A percentile compares a stretch with the other conserved stretches of the same genome.
Conservation (phyloP, 768 basidiomycete genomes). For the Hygrophorus pudorinus region DNA sequence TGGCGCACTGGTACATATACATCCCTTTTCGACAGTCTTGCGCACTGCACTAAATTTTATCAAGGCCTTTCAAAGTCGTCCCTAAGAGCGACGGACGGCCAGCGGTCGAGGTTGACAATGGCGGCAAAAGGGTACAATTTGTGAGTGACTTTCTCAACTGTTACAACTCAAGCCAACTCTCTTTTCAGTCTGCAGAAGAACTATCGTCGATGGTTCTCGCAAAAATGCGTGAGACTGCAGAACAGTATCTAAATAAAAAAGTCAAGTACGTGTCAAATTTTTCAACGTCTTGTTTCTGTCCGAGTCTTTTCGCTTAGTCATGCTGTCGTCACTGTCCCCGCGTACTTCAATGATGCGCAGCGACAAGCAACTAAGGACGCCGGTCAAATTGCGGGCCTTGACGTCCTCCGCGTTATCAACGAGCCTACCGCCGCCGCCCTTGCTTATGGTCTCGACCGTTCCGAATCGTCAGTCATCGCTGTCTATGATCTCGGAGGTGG, state of each 20-base stretch:
- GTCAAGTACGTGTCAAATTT: conserved; percentile 64
- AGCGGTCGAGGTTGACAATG: conserved; percentile 77
- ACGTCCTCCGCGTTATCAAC: conserved; percentile 97
- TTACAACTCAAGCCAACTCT: conserved; percentile 2
- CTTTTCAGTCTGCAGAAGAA: conserved; percentile 69
- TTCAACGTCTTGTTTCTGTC: neutral
- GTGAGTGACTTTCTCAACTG: conserved; percentile 33
- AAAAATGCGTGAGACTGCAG: conserved; percentile 96
- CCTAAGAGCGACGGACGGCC: conserved; percentile 65
- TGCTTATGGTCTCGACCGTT: conserved; percentile 91
- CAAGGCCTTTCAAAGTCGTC: conserved; percentile 76
- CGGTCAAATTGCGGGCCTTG: conserved; percentile 93
- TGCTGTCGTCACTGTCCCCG: conserved; percentile 91
- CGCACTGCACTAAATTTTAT: conserved; percentile 2
- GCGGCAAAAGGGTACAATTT: conserved; percentile 71
- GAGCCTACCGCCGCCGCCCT: conserved; percentile 98
- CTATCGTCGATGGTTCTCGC: conserved; percentile 78
- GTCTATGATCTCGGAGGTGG: conserved; percentile 99
- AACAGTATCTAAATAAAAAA: conserved; percentile 85
- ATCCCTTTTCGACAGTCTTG: neutral
- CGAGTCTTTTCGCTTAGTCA: conserved; percentile 35
- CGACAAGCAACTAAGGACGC: conserved; percentile 98
- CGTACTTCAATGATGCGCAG: conserved; percentile 99
- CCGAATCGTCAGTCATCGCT: conserved; percentile 80
- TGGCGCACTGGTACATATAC: conserved; percentile 61